Evolutionary conservation across 2,329 filamentous ascomycete genomes (phyloP).

Genomic region (Hypoxylon sp.): DNA sequence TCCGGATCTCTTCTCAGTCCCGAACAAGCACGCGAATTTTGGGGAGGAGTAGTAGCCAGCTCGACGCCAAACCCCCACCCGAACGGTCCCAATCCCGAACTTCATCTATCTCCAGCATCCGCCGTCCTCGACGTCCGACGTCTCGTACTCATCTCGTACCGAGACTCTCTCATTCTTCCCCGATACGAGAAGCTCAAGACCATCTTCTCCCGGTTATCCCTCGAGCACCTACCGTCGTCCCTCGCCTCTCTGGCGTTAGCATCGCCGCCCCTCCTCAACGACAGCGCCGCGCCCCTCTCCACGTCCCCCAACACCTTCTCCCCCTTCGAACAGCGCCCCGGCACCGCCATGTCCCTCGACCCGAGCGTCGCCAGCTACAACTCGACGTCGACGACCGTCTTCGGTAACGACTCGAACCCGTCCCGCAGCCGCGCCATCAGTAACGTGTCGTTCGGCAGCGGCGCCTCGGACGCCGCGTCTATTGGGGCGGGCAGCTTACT

Average conservation of each 20-base stretch:
- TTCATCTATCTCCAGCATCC: constrained; percentile 61
- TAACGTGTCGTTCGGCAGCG: constrained; percentile 78
- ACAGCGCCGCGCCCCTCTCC: constrained; percentile 60
- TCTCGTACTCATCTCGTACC: constrained; percentile 87
- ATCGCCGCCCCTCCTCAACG: constrained; percentile 65
- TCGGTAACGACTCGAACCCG: constrained; percentile 70
- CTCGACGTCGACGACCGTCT: constrained; percentile 80
- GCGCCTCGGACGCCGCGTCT: constrained; percentile 54
- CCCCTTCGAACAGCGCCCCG: constrained; percentile 62
- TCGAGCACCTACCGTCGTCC: constrained; percentile 77
- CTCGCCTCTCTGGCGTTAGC: constrained; percentile 64
- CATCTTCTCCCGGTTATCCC: constrained; percentile 88
- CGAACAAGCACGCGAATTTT: constrained; percentile 88
- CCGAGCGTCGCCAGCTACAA: constrained; percentile 82
- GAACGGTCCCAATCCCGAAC: constrained; percentile 50
- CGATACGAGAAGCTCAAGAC: constrained; percentile 89
- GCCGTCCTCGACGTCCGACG: constrained; percentile 84
- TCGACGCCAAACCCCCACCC: constrained; percentile 42
- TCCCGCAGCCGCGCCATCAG: constrained; percentile 82
- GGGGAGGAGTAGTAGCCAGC: constrained; percentile 74
- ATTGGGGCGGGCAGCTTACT: constrained; percentile 56
- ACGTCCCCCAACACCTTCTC: constrained; percentile 55
- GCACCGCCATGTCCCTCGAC: constrained; percentile 81
- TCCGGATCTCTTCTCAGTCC: constrained; percentile 80
- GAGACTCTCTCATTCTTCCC: constrained; percentile 88